These are phyloP conservation scores for Boechera divaricarpa DNA, from an alignment of 345 rosid genomes.

Conservation along the genomic window DNA sequence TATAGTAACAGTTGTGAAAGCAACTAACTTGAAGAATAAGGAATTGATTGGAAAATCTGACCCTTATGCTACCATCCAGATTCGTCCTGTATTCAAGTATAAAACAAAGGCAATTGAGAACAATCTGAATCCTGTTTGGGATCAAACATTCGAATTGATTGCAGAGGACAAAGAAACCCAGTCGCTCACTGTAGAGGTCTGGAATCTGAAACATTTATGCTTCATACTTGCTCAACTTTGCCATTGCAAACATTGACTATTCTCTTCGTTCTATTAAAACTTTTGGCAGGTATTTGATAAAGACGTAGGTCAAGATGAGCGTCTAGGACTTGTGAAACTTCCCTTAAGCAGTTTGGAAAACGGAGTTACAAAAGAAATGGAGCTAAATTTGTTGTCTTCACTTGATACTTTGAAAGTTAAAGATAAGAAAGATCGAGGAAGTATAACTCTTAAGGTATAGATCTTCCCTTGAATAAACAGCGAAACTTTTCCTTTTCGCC, in stretches of 20 bases:
- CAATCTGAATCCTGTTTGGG: conserved; percentile 95
- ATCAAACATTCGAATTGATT: conserved; percentile 82
- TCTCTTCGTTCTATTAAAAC: background rate
- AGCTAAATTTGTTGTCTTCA: conserved; percentile 75
- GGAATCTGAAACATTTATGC: background rate
- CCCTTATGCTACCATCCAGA: conserved; percentile 77
- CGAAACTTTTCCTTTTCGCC: background rate
- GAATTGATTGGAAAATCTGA: conserved; percentile 99
- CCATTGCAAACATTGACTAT: background rate
- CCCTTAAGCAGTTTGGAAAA: conserved; percentile 67
- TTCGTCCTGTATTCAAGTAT: conserved; percentile 86
- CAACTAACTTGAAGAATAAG: conserved; percentile 91
- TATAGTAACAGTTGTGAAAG: conserved; percentile 69
- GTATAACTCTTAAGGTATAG: conserved; percentile 72
- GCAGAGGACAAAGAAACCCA: conserved; percentile 99
- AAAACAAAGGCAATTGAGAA: conserved; percentile 82
- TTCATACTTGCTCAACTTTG: conserved; percentile 18
- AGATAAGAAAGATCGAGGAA: conserved; percentile 98
- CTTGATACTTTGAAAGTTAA: conserved; percentile 91
- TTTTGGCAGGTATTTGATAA: conserved; percentile 79
- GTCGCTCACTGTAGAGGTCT: conserved; percentile 79
- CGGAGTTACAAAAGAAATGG: conserved; percentile 59
- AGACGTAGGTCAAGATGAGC: conserved; percentile 95
- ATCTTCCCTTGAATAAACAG: conserved; percentile 18
- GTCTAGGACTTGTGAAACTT: conserved; percentile 78